Conservation (phyloP, 257 asterid genomes). For the Solanum pennellii region DNA sequence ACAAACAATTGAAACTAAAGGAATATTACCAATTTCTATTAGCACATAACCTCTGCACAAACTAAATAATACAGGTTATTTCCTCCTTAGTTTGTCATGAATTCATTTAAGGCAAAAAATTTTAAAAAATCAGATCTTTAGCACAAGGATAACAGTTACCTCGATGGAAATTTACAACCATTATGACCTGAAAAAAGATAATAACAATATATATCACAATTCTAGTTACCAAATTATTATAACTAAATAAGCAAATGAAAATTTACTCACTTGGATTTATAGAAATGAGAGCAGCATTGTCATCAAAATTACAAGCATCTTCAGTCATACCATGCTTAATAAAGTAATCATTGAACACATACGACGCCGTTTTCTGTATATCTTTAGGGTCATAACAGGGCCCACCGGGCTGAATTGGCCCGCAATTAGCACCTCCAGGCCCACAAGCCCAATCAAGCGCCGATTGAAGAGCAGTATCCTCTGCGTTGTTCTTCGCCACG, state of each 20-base stretch:
- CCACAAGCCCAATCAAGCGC: conserved; percentile 90
- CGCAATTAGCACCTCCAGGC: conserved; percentile 67
- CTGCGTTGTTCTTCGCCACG: conserved; percentile 90
- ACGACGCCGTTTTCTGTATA: conserved; percentile 65
- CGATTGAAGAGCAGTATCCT: conserved; percentile 56
- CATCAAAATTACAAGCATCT: conserved; percentile 49
- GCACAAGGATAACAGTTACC: conserved; percentile 26
- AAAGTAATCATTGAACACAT: conserved; percentile 70
- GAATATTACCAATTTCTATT: not conserved
- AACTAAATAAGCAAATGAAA: not conserved
- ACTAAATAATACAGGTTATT: not conserved
- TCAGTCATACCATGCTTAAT: conserved; percentile 36
- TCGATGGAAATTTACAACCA: conserved; percentile 65
- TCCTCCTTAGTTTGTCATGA: not conserved
- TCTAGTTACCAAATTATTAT: not conserved
- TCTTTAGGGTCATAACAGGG: conserved; percentile 76
- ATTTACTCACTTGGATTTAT: conserved; percentile 62
- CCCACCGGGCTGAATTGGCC: conserved; percentile 63
- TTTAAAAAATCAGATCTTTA: not conserved
- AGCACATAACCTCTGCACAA: not conserved
- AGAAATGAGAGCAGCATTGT: conserved; percentile 65
- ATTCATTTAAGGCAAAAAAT: not conserved
- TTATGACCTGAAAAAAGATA: conserved; percentile 34
- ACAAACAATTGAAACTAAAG: not conserved
- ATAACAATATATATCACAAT: not conserved